Percentiles rank a stretch among this genome's conserved stretches.
These are phyloP conservation scores for Cicer judaicum DNA, from an alignment of 306 rosid genomes.

Conservation along the genomic window DNA sequence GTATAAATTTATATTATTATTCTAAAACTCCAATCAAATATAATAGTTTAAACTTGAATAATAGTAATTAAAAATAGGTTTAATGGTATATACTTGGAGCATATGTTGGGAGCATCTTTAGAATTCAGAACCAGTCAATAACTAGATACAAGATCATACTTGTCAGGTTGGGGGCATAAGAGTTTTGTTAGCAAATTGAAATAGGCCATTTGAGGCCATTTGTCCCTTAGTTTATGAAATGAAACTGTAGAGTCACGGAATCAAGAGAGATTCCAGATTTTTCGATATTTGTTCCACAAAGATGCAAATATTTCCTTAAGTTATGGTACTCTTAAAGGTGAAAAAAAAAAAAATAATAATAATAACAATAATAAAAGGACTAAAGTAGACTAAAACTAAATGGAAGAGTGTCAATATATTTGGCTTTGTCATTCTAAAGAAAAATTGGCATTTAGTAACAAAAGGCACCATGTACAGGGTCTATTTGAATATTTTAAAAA, in stretches of 20 bases:
- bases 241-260: slow-evolving; percentile 29
- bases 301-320: slow-evolving; percentile 1
- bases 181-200: background rate
- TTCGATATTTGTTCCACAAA: slow-evolving; percentile 28
- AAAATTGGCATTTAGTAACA: background rate
- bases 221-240: background rate
- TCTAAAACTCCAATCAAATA: background rate
- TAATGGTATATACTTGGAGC: background rate
- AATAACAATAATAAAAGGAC: background rate
- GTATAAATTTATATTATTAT: background rate
- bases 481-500: no score
- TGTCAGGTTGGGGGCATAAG: background rate
- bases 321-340: slow-evolving; percentile 10
- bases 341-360: background rate
- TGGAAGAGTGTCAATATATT: background rate
- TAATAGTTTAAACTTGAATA: background rate
- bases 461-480: background rate
- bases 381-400: background rate
- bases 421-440: background rate
- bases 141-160: slow-evolving; percentile 5
- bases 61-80: background rate
- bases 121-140: background rate
- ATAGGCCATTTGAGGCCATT: background rate
- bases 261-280: background rate
- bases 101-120: slow-evolving; percentile 14